A percentile compares a stretch with the other conserved stretches of the same genome.
Conservation (phyloP, 768 basidiomycete genomes). For the Tulasnella sp. region DNA sequence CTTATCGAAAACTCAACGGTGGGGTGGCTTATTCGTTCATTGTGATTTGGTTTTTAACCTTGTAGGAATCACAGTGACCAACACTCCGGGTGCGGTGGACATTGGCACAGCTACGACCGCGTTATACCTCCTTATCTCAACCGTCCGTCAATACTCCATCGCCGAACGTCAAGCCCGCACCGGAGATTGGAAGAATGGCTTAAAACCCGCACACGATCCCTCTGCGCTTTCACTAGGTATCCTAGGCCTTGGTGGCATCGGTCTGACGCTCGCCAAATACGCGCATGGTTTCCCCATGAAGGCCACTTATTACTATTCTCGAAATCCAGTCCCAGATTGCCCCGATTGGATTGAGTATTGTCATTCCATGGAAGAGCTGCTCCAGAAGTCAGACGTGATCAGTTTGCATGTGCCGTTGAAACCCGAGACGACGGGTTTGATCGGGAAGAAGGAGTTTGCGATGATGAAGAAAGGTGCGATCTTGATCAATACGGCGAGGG, state of each 20-base stretch:
- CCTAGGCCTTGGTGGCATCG: slow-evolving; percentile 70
- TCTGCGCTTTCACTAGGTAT: slow-evolving; percentile 61
- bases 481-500: slow-evolving; percentile 83
- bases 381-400: slow-evolving; percentile 66
- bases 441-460: slow-evolving; percentile 66
- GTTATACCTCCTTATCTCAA: slow-evolving; percentile 69
- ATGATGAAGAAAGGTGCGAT: slow-evolving; percentile 66
- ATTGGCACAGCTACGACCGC: slow-evolving; percentile 87
- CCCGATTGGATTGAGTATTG: slow-evolving; percentile 74
- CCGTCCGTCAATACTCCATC: slow-evolving; percentile 59
- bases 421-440: slow-evolving; percentile 57
- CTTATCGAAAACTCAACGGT: not conserved
- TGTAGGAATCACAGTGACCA: slow-evolving; percentile 66
- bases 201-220: slow-evolving; percentile 47
- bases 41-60: not conserved
- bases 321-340: slow-evolving; percentile 44
- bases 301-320: slow-evolving; percentile 64
- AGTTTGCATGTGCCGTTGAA: slow-evolving; percentile 79
- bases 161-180: slow-evolving; percentile 40
- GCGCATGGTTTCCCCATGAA: slow-evolving; percentile 81
- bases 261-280: slow-evolving; percentile 56
- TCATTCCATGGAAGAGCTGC: slow-evolving; percentile 45
- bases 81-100: slow-evolving; percentile 84
- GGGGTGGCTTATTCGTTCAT: not conserved
- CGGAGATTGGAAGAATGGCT: slow-evolving; percentile 47